Evolutionary conservation across 225 moss, liverwort and hornwort species (phyloP).

Genomic region (Pseudoscleropodium purum): DNA sequence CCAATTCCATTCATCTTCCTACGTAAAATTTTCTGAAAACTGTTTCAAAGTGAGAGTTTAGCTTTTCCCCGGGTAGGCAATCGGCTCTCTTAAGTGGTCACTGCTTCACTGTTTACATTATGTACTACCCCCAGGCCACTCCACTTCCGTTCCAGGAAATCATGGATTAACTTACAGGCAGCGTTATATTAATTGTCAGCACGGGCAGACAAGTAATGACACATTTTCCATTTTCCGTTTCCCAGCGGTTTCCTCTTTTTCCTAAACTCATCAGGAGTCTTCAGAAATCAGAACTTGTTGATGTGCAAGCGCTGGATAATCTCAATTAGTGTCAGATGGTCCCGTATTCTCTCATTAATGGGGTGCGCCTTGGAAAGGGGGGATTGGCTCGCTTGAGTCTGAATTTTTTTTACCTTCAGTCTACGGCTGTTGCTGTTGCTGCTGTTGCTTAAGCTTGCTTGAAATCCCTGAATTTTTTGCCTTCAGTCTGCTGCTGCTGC

Average conservation of each 20-base stretch:
- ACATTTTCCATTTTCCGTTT: neutral
- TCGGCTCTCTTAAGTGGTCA: no score
- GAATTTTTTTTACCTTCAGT: neutral
- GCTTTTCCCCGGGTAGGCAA: no score
- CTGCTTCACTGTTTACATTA: no score
- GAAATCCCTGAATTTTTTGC: neutral
- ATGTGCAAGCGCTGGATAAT: neutral
- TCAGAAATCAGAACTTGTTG: neutral
- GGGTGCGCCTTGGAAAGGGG: neutral
- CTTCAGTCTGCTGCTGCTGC: no score
- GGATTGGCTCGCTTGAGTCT: neutral
- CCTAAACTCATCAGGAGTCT: neutral
- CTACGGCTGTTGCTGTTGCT: neutral
- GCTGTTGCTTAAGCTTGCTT: neutral
- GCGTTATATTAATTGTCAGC: neutral
- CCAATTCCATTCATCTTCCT: no score
- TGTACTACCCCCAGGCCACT: no score
- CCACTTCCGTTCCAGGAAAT: neutral
- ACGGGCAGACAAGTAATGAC: neutral
- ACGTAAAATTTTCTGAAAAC: no score
- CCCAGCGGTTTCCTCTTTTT: neutral
- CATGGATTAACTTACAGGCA: neutral
- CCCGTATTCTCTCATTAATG: neutral
- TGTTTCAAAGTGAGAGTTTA: no score
- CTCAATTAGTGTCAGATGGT: constrained; percentile 1